Base-by-base conservation (phyloP, 768 basidiomycete genomes). In the Auricularia sp. region DNA sequence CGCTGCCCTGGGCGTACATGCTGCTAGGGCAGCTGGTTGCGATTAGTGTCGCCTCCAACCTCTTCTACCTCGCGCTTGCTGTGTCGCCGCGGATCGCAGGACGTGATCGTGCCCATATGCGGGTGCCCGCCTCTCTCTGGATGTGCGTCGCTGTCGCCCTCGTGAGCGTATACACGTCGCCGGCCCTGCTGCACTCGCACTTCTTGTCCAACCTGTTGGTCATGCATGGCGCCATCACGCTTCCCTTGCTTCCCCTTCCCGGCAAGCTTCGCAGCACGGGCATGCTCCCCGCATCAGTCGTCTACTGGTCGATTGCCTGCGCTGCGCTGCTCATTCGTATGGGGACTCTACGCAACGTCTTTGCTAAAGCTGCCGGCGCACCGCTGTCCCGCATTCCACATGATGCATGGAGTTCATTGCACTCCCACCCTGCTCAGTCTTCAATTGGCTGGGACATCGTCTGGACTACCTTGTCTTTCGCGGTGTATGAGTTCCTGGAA, bases 1-100 rank as follows among this genome's bases (percentile, higher is more conserved):
- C 78, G 67, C 76, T 81, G 66, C 61, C 82, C 0, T 86, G 84
- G 84, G 85, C 83, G 1, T 88, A 86, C 73, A 87, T 88, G 84
- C 75, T 89, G 42, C 78, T 90, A 8, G 88, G 87, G 4, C 87
- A 89, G 72, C 68, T 88, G 23, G 86, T 90, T 63, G 86, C 88
- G 36, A 84, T 89, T 58, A 84, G 83, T 11, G 83, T 88, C 43
- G 84, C 86, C 7, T 81, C 82, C 0, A 82, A 83, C 63, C 76
- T 90, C 21, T 88, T 87, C 74, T 83, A 83, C 68, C 72, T 83
- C 5, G 81, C 84, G 10, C 63, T 86, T 6, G 67, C 75, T 36
- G 70, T 79, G 11, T 75, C 77, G 1, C 70, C 76, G 3, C 21
- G 59, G n/a, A 54, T 23, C 47, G n/a, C 58, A 39, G 63, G 56